These are phyloP conservation scores for Thecaphora thlaspeos DNA, from an alignment of 1,284 basidiomycete genomes.

Conservation along the genomic window DNA sequence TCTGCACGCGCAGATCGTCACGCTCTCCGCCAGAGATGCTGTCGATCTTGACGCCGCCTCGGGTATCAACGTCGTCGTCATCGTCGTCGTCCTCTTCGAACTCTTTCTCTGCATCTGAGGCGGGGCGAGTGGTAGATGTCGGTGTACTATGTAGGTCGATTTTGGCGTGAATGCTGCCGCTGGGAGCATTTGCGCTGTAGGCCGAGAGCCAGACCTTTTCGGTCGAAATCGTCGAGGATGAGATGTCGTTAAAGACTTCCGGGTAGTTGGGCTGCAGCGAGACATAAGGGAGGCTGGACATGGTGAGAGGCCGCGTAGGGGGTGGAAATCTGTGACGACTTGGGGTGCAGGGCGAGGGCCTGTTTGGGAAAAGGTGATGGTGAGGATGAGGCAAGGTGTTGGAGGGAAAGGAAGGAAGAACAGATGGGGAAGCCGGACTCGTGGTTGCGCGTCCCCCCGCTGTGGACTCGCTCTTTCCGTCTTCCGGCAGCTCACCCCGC, in stretches of 20 bases:
- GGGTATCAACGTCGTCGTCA: slow-evolving; percentile 24
- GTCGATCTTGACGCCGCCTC: slow-evolving; percentile 38
- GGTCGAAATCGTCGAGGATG: slow-evolving; percentile 62
- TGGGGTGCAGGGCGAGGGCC: too few species aligned
- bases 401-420: too few species aligned
- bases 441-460: too few species aligned
- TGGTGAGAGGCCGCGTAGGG: too few species aligned
- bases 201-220: slow-evolving; percentile 73
- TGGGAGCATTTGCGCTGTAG: slow-evolving; percentile 60
- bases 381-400: too few species aligned
- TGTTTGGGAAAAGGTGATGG: too few species aligned
- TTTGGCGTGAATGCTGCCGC: slow-evolving; percentile 29
- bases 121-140: too few species aligned
- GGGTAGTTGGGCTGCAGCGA: slow-evolving; percentile 68
- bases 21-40: slow-evolving; percentile 11
- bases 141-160: slow-evolving; percentile 13
- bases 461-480: too few species aligned
- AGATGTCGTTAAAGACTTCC: slow-evolving; percentile 66
- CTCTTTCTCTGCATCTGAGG: too few species aligned
- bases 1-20: slow-evolving; percentile 9
- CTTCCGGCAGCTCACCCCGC: too few species aligned
- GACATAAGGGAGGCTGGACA: slow-evolving; percentile 55
- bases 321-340: too few species aligned
- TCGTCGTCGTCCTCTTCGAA: slow-evolving; percentile 30
- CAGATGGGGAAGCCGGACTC: too few species aligned